phyloP scores from a whole-genome alignment of 2,329 filamentous ascomycete species.

The Plenodomus lindquistii region DNA sequence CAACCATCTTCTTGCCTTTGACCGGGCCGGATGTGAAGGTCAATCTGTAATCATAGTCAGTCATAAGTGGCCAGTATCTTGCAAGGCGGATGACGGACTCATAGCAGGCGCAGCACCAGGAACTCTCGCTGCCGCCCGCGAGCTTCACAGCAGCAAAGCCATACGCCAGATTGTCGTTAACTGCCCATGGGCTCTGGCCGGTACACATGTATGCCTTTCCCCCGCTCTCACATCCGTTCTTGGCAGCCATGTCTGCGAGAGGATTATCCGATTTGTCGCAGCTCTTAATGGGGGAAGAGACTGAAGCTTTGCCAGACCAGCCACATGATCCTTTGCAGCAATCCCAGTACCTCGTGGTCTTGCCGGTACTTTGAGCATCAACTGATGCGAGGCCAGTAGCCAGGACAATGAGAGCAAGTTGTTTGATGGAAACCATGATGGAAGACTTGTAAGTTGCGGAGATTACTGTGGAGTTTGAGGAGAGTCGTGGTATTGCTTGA shows the following conservation, averaged over 20 bases:
- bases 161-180: conserved; percentile 62
- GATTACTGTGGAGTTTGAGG: background rate
- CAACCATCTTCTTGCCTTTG: conserved; percentile 64
- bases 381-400: conserved; percentile 30
- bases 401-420: conserved; percentile 32
- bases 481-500: background rate
- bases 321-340: conserved; percentile 73
- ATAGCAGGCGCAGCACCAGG: conserved; percentile 70
- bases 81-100: conserved; percentile 39
- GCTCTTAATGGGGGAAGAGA: conserved; percentile 57
- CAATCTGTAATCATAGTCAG: conserved; percentile 40
- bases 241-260: conserved; percentile 55
- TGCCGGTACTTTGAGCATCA: conserved; percentile 33
- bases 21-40: conserved; percentile 62
- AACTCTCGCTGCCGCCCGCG: conserved; percentile 56
- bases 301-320: conserved; percentile 61
- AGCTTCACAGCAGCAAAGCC: conserved; percentile 68
- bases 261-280: conserved; percentile 62
- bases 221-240: conserved; percentile 58
- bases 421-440: conserved; percentile 35
- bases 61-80: background rate
- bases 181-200: conserved; percentile 64
- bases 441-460: background rate
- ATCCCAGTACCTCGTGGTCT: conserved; percentile 53
- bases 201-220: conserved; percentile 63